Evolutionary conservation across 257 asterid species (phyloP).

Genomic region (Capsicum baccatum): DNA sequence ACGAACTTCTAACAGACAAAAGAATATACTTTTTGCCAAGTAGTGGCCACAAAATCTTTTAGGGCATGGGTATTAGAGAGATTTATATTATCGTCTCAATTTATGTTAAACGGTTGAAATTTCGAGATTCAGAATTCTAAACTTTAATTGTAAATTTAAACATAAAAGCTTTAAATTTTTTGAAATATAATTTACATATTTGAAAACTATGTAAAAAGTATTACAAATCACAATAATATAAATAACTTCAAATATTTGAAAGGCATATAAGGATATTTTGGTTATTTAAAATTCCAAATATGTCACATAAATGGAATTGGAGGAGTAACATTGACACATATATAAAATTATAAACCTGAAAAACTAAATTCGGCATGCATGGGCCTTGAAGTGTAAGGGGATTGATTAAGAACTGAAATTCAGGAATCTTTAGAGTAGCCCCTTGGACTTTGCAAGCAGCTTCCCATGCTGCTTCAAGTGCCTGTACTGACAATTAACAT

Average conservation of each 20-base stretch:
- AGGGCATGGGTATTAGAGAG: background rate
- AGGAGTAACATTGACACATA: background rate
- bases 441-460: constrained; percentile 65
- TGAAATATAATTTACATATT: too few relatives aligned
- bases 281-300: background rate
- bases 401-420: constrained; percentile 57
- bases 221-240: background rate
- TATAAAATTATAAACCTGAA: constrained; percentile 48
- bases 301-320: background rate
- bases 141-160: too few relatives aligned
- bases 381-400: constrained; percentile 81
- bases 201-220: background rate
- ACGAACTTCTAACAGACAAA: background rate
- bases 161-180: too few relatives aligned
- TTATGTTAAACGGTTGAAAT: too few relatives aligned
- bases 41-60: constrained; percentile 1
- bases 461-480: constrained; percentile 74
- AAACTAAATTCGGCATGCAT: constrained; percentile 68
- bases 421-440: constrained; percentile 61
- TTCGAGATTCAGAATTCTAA: too few relatives aligned
- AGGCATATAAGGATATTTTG: background rate
- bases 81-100: background rate
- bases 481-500: constrained; percentile 41
- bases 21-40: constrained; percentile 28
- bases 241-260: background rate